Conservation (phyloP, 345 rosid species). For the Aethionema arabicum region DNA sequence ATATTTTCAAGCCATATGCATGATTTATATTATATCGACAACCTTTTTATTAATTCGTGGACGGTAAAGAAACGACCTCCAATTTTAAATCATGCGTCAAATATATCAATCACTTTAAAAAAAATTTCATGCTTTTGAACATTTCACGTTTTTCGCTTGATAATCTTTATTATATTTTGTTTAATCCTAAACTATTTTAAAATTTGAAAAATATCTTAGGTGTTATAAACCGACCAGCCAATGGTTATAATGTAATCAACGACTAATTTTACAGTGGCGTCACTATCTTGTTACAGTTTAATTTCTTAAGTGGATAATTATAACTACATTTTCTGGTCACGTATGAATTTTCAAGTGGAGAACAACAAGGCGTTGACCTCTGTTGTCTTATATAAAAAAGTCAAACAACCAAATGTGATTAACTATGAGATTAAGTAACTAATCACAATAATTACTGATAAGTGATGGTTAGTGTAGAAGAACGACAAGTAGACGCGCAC, state of each 20-base stretch:
- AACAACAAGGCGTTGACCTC: slow-evolving; percentile 19
- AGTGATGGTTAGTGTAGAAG: slow-evolving; percentile 18
- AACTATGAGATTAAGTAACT: neutral
- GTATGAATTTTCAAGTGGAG: slow-evolving; percentile 12
- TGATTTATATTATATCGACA: slow-evolving; percentile 14
- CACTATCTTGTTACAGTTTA: slow-evolving; percentile 22
- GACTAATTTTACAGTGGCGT: slow-evolving; percentile 23
- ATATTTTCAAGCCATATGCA: slow-evolving; percentile 6
- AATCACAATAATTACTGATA: slow-evolving; percentile 18
- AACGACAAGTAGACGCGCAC: slow-evolving; percentile 25
- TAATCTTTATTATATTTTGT: neutral
- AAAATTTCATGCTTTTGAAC: slow-evolving; percentile 20
- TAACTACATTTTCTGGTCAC: neutral
- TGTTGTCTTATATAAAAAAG: neutral
- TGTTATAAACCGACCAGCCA: slow-evolving; percentile 36
- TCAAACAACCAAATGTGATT: neutral
- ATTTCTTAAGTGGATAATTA: slow-evolving; percentile 11
- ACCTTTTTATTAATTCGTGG: slow-evolving; percentile 36
- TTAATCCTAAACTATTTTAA: neutral
- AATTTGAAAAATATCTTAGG: neutral
- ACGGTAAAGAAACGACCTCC: slow-evolving; percentile 38
- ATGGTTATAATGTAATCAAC: slow-evolving; percentile 16
- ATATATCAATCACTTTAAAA: slow-evolving; percentile 24
- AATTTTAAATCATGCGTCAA: slow-evolving; percentile 31
- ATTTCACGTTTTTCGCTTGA: slow-evolving; percentile 6